phyloP scores from a whole-genome alignment of 768 basidiomycete genomes.

The Kwoniella bestiolae region DNA sequence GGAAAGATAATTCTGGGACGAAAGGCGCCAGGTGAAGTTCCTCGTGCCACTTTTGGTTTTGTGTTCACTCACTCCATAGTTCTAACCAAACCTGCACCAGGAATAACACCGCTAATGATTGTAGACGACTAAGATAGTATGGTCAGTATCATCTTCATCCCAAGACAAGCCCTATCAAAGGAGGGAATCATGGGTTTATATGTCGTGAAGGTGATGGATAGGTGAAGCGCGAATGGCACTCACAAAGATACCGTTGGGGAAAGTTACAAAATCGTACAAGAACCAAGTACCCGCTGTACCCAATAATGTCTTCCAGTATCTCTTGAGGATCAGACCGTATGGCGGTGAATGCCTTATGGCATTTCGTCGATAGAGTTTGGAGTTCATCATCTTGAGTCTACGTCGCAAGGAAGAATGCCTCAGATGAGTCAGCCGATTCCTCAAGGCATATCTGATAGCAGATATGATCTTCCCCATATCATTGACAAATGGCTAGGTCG shows the following conservation, averaged over 20 bases:
- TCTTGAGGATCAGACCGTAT: slow-evolving; percentile 65
- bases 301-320: slow-evolving; percentile 71
- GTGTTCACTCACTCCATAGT: slow-evolving; percentile 62
- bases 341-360: slow-evolving; percentile 65
- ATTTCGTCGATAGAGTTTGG: slow-evolving; percentile 66
- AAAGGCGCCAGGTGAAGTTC: no score
- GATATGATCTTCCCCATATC: no score
- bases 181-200: no score
- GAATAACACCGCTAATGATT: slow-evolving; percentile 71
- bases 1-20: no score
- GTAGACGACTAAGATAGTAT: slow-evolving; percentile 54
- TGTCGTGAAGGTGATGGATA: not conserved
- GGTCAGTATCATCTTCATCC: not conserved
- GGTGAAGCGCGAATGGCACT: slow-evolving; percentile 5
- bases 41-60: no score
- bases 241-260: slow-evolving; percentile 63
- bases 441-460: no score
- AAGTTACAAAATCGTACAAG: slow-evolving; percentile 71
- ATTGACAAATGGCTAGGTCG: not conserved
- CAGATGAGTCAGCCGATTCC: no score
- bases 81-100: slow-evolving; percentile 60
- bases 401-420: no score
- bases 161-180: no score
- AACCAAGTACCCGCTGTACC: slow-evolving; percentile 75
- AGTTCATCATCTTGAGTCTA: slow-evolving; percentile 75